phyloP scores from a whole-genome alignment of 2,329 filamentous ascomycete species.

The Ophiostoma ulmi region DNA sequence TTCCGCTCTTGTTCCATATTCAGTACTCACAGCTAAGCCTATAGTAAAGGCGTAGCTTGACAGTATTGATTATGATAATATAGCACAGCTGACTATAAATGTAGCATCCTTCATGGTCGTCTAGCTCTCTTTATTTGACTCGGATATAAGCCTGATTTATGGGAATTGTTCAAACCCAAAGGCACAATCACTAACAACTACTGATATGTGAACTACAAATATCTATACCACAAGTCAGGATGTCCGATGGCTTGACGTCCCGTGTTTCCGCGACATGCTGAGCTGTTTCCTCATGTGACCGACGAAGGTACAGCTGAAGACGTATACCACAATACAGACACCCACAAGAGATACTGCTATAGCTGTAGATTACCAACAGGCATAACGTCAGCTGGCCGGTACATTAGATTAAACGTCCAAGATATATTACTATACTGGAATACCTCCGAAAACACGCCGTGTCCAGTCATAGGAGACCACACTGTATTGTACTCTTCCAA shows the following conservation, averaged over 20 bases:
- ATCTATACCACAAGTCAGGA: not conserved
- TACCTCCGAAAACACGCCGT: slow-evolving; percentile 4
- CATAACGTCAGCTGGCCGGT: slow-evolving; percentile 3
- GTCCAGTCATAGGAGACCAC: not conserved
- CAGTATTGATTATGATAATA: not conserved
- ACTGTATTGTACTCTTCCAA: not conserved
- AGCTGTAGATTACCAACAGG: not conserved
- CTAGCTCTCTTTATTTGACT: not conserved
- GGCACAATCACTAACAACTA: no score
- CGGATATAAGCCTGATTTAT: not conserved
- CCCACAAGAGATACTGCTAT: no score
- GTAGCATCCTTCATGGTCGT: not conserved
- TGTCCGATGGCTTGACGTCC: slow-evolving; percentile 1
- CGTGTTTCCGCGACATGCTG: not conserved
- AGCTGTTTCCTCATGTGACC: not conserved
- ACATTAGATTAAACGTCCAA: not conserved
- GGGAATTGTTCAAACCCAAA: not conserved
- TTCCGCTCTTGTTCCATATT: not conserved
- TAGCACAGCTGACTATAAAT: not conserved
- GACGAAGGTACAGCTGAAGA: not conserved
- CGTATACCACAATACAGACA: not conserved
- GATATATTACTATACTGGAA: not conserved
- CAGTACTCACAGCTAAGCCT: not conserved
- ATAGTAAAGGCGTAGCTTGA: not conserved
- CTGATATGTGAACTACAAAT: not conserved